A percentile compares a stretch with the other conserved stretches of the same genome.
phyloP scores from a whole-genome alignment of 148 eudicot genomes.

The Rhododendron williamsianum region DNA sequence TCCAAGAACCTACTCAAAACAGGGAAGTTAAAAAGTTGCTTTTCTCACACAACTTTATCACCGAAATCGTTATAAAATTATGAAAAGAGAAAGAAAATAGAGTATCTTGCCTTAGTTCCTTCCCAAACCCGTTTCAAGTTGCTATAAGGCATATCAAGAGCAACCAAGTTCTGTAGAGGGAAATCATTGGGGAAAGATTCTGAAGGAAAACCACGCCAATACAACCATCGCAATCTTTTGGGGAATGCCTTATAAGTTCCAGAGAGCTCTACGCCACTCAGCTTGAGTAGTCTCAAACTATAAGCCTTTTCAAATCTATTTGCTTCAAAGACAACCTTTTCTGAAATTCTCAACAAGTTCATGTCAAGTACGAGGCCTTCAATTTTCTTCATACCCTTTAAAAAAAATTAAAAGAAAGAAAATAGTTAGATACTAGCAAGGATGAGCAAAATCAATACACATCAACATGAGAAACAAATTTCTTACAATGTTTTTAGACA shows the following conservation, averaged over 20 bases:
- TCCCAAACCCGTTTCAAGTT: neutral
- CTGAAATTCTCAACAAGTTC: neutral
- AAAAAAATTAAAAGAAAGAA: neutral
- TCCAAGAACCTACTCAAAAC: neutral
- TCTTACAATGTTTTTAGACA: neutral
- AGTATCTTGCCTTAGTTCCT: neutral
- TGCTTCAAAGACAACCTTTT: neutral
- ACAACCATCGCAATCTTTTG: neutral
- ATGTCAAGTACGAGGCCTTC: neutral
- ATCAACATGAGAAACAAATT: neutral
- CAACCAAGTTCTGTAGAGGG: neutral
- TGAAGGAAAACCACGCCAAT: neutral
- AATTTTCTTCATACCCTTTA: neutral
- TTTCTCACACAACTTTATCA: neutral
- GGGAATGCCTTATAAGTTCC: neutral
- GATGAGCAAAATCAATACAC: neutral
- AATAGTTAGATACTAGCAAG: neutral
- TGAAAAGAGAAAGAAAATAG: neutral
- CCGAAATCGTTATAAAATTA: too few relatives aligned
- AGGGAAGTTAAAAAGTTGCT: neutral
- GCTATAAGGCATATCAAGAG: neutral
- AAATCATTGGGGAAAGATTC: neutral
- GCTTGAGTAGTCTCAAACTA: neutral
- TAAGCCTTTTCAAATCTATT: neutral
- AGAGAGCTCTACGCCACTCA: neutral